These are phyloP conservation scores for Fusarium nodosum DNA, from an alignment of 2,329 filamentous ascomycete genomes.

Conservation along the genomic window DNA sequence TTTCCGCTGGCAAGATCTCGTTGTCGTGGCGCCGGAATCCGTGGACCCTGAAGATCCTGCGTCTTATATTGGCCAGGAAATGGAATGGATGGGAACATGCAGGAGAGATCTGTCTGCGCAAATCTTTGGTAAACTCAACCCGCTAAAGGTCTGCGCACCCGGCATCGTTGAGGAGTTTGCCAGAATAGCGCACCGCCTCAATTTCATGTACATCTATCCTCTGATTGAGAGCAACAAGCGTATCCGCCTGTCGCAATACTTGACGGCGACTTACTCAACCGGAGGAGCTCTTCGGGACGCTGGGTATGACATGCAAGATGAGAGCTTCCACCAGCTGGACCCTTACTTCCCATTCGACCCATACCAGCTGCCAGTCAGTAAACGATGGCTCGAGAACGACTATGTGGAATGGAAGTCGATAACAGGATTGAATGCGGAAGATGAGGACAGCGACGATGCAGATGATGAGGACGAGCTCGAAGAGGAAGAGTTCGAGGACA, in stretches of 20 bases:
- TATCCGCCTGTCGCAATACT: slow-evolving; percentile 80
- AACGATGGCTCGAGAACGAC: slow-evolving; percentile 86
- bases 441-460: slow-evolving; percentile 65
- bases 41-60: slow-evolving; percentile 73
- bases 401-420: slow-evolving; percentile 86
- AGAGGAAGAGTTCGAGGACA: slow-evolving; percentile 62
- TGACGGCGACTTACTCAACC: slow-evolving; percentile 68
- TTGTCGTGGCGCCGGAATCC: slow-evolving; percentile 70
- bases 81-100: slow-evolving; percentile 81
- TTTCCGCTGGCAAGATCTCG: slow-evolving; percentile 95
- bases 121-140: slow-evolving; percentile 91
- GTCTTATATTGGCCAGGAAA: slow-evolving; percentile 76
- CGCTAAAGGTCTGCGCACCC: slow-evolving; percentile 93
- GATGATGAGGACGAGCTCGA: slow-evolving; percentile 67
- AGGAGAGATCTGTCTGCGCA: slow-evolving; percentile 81
- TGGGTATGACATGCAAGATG: slow-evolving; percentile 68
- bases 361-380: slow-evolving; percentile 89
- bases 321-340: slow-evolving; percentile 87
- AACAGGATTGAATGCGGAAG: slow-evolving; percentile 74
- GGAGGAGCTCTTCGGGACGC: slow-evolving; percentile 68
- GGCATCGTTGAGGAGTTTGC: slow-evolving; percentile 93
- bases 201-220: slow-evolving; percentile 90
- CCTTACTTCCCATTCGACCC: slow-evolving; percentile 98
- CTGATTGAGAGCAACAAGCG: slow-evolving; percentile 94
- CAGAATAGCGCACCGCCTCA: slow-evolving; percentile 84